Base-by-base conservation (phyloP, 805 yeast species). In the Hanseniaspora jakobsenii region DNA sequence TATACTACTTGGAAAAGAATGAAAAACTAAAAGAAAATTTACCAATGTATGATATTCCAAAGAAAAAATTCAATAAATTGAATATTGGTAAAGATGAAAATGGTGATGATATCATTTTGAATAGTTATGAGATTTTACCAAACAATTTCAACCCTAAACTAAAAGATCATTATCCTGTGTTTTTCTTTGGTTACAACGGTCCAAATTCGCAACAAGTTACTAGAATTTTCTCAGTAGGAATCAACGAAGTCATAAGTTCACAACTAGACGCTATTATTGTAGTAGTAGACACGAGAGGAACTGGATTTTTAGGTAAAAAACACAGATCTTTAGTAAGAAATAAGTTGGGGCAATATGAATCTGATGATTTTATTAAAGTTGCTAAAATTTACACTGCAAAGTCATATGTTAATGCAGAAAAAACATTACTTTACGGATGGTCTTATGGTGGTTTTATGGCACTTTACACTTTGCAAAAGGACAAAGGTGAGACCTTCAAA, bases 361-460 rank as follows among this genome's bases (percentile, higher is more conserved):
- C 91, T 1, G 63, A 65, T 22, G 98, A 91, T 60, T 96, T 89
- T 62, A 81, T 91, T 30, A 64, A 75, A 0, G 94, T 93, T 4
- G 98, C 94, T 2, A 73, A 75, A 51, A 50, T 68, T 1, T 89
- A 91, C 81, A 69, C 74, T 2, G 38, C 62, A 3, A 73, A 71
- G 52, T 48, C 67, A 2, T 89, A 79, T 55, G 80, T 91, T 32
- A 82, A 87, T 57, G 60, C 66, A 19, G 64, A 70, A 3, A 71
- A 74, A 49, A 77, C 84, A 10, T 93, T 94, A 0, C 74, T 89
- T 45, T 91, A 96, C 89, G 98, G 98, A 7, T 91, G 98, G 98
- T 82, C 94, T 18, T 91, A 89, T 58, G 98, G 98, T 38, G 98
- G 97, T 0, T 91, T 75, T 58, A 72, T 85, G 70, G 86, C 98